Evolutionary conservation across 1,284 basidiomycete genomes (phyloP), one percentile per base, ranked within the genome.

Genomic region (Cystobasidium slooffiae): DNA sequence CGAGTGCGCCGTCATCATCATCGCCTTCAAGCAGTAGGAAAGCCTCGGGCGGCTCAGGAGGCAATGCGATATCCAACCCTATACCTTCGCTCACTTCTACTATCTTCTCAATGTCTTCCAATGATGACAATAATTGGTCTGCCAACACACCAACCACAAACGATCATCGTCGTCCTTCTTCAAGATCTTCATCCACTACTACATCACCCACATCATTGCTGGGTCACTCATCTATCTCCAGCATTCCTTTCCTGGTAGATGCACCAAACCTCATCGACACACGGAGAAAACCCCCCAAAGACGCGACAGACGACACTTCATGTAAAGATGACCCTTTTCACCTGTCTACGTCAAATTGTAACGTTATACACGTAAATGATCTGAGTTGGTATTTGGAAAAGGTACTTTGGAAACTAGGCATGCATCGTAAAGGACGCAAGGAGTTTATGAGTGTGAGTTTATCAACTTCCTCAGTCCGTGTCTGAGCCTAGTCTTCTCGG

Each of bases 391-490:
- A 58, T 37, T 37, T 69, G 18, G 67, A 47, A 41, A 58, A 55
- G 18, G 24, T 69, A 24, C 44, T 69, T 37, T 55, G 56, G 55
- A 47, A 69, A 20, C 22, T 69, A 10, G 55, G 56, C 18, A 18
- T 69, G 10, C 56, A 58, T 49, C 31, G 37, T 37, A 55, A 69
- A 24, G 67, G 52, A 6, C 16, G 67, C 12, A 69, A 69, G 55
- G 67, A 69, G 8, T 69, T 69, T 61, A 44, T 59, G 7, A 46
- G 16, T 49, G 67, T 69, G 67, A 69, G 67, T 49, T 22, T 12
- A 10, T 31, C 56, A 20, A 10, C 49, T 8, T 53, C 8, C 18
- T 22, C 18, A 6, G 31, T 43, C 24, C 7, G 49, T 37, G 16
- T 68, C n/a, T 63, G n/a, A 18, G 24, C 31, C 31, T 31, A 5